Base-by-base conservation (phyloP, 31 red algal genomes). In the Asparagopsis taxiformis region DNA sequence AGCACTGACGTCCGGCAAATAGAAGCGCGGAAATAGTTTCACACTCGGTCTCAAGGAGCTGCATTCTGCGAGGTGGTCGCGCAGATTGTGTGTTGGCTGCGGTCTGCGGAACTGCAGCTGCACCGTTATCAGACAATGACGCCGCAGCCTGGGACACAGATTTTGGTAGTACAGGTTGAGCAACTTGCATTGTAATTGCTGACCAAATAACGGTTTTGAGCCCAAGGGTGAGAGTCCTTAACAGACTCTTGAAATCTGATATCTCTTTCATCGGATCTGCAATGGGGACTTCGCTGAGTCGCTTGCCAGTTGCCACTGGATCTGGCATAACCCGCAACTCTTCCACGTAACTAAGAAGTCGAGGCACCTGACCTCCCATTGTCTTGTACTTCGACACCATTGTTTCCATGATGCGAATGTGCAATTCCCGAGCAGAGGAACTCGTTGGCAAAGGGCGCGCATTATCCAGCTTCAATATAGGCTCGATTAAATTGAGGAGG, bases 191-290 rank as follows among this genome's bases (percentile, higher is more conserved):
- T 24, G 78, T 93, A 48, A 80, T 80, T 7, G 80, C 80, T 58
- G 89, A 79, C 92, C 92, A 96, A 16, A 96, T 89, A 30, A 97
- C 84, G 1, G 94, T 97, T 59, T 97, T 97, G 21, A 97, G 73
- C 21, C 94, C 94, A 10, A 82, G 88, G 19, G 89, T 91, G 17
- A 97, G 83, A 38, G 94, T 93, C 37, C 73, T 75, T 9, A 97
- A 32, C 51, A 97, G 65, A 16, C 65, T 41, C 62, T 91, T 92
- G 55, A 84, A 81, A 28, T 97, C 94, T 1, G 68, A 30, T 3
- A 92, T 69, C 59, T 97, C 94, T 51, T 87, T 97, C 52, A 89
- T 33, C 7, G 83, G 83, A 56, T 92, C 89, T 7, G 68, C 89
- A 20, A 88, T 31, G 1, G 82, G 71, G 33, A 88, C 71, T 31